Evolutionary conservation across 345 rosid species (phyloP), one percentile per base, ranked within the genome.

Genomic region (Salix arbutifolia): DNA sequence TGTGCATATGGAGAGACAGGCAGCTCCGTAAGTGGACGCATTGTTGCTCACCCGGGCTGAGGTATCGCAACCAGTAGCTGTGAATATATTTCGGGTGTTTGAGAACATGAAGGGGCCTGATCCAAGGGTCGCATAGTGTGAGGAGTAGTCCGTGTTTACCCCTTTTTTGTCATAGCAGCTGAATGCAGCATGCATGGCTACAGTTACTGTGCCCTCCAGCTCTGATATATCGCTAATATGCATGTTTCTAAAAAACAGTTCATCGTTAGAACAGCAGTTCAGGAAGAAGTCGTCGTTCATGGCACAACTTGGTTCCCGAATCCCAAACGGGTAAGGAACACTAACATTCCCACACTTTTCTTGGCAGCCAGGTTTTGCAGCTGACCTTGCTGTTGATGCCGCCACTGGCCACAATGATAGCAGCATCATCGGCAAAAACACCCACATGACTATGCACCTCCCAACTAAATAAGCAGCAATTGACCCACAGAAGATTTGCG

Each of bases 281-380:
- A 84, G 73, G 10, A 58, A 2, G 71, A 84, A 84, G 52, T 10
- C 0, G 0, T 1, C 0, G 31, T 70, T 61, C 18, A 72, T 28
- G 64, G 84, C 78, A 14, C 86, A 81, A 0, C 14, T 53, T 2
- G 6, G 44, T n/a, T 71, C 58, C 8, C 28, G 64, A 31, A 68
- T 56, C 12, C 84, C 84, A 50, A 75, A 84, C 0, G 86, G 86
- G 75, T 78, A 84, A 30, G 84, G 80, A 68, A 78, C 80, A 13
- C 19, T 25, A 9, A 84, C 66, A 67, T 75, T 4, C 10, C 84
- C 84, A 25, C 86, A 84, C 18, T 3, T 75, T 0, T 69, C 38
- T 8, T 11, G 35, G 77, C 84, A 84, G n/a, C 31, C 66, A 5
- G 37, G 2, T 23, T 64, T 26, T 38, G 48, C 31, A n/a, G 28